A percentile compares a stretch with the other conserved stretches of the same genome.
phyloP scores from a whole-genome alignment of 208 protist species.

The Trypanosoma mega region DNA sequence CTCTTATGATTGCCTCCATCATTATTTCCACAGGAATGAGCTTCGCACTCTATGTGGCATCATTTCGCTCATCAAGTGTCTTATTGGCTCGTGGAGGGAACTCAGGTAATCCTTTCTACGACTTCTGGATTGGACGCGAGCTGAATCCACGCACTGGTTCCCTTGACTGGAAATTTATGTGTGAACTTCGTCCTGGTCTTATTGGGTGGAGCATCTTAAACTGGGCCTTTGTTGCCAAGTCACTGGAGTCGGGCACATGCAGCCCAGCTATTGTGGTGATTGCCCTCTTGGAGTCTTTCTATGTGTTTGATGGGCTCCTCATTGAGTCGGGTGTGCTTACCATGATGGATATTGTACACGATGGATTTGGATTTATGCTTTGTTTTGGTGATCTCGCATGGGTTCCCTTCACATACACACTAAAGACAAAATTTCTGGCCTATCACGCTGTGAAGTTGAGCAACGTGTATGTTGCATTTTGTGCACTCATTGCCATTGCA shows the following conservation, averaged over 20 bases:
- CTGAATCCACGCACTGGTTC: slow-evolving; percentile 92
- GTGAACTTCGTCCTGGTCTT: slow-evolving; percentile 94
- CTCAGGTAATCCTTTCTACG: slow-evolving; percentile 89
- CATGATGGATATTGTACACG: slow-evolving; percentile 97
- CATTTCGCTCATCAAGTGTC: slow-evolving; percentile 58
- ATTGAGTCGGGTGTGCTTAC: slow-evolving; percentile 91
- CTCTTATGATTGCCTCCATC: slow-evolving; percentile 74
- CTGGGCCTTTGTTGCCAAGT: slow-evolving; percentile 84
- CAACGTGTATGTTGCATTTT: slow-evolving; percentile 40
- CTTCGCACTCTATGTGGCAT: slow-evolving; percentile 57
- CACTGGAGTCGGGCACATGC: slow-evolving; percentile 58
- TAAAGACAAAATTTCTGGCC: slow-evolving; percentile 92
- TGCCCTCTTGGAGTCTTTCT: slow-evolving; percentile 85
- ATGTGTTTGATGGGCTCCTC: slow-evolving; percentile 93
- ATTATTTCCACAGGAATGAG: slow-evolving; percentile 72
- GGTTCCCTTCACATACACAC: slow-evolving; percentile 95
- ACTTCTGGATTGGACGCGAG: slow-evolving; percentile 96
- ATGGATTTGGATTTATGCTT: slow-evolving; percentile 97
- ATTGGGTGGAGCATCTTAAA: slow-evolving; percentile 95
- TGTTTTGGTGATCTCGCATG: slow-evolving; percentile 94
- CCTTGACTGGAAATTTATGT: slow-evolving; percentile 97
- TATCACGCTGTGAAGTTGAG: slow-evolving; percentile 56
- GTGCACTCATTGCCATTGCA: slow-evolving; percentile 32
- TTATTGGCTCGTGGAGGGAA: slow-evolving; percentile 79
- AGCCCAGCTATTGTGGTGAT: slow-evolving; percentile 87